These are phyloP conservation scores for Sicyos edulis DNA, from an alignment of 306 rosid genomes.

Conservation along the genomic window DNA sequence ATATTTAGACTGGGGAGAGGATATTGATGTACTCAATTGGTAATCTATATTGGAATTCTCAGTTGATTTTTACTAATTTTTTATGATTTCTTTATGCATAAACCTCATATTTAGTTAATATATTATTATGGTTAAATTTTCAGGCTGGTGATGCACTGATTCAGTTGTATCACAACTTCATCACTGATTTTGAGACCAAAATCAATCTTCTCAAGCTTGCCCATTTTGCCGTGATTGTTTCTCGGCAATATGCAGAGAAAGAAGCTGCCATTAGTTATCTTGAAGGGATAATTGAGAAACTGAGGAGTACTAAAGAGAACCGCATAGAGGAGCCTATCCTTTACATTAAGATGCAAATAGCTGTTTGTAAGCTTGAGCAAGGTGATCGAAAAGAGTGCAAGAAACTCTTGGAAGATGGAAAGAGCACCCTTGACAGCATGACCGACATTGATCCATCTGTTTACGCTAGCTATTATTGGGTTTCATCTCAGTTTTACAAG, in stretches of 20 bases:
- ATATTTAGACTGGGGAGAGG: too few relatives aligned
- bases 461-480: constrained; percentile 92
- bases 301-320: constrained; percentile 79
- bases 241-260: constrained; percentile 91
- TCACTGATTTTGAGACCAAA: constrained; percentile 96
- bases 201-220: constrained; percentile 99
- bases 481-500: constrained; percentile 80
- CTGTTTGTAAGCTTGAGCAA: constrained; percentile 78
- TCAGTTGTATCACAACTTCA: constrained; percentile 89
- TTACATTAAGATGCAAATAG: constrained; percentile 86
- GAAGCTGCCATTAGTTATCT: constrained; percentile 88
- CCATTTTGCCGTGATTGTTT: constrained; percentile 94
- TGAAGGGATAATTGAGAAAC: constrained; percentile 83
- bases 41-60: background rate
- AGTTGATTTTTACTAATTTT: background rate
- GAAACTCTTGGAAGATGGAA: constrained; percentile 90
- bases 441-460: constrained; percentile 98
- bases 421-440: constrained; percentile 90
- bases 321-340: constrained; percentile 89
- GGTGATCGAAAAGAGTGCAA: constrained; percentile 83
- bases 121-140: constrained; percentile 21
- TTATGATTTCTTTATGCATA: background rate
- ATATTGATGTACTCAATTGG: too few relatives aligned
- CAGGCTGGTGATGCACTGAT: constrained; percentile 99
- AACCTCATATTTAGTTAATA: background rate